Percentiles rank a stretch among this genome's conserved stretches.
Conservation (phyloP, 2,329 filamentous ascomycete genomes). For the Cercospora brassicicola region DNA sequence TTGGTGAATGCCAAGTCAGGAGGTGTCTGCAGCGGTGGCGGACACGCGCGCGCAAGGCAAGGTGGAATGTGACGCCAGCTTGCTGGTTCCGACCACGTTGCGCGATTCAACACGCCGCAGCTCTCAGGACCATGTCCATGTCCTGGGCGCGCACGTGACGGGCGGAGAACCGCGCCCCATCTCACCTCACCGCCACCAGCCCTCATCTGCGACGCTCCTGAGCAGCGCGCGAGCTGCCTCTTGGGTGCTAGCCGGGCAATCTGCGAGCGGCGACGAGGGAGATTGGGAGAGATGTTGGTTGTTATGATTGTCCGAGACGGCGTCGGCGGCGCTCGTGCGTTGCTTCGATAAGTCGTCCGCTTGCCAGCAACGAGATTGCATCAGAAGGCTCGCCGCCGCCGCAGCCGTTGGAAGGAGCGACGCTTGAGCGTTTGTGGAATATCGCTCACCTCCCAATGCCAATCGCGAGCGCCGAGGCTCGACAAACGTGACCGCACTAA, state of each 20-base stretch:
- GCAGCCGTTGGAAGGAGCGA: neutral
- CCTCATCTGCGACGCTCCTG: neutral
- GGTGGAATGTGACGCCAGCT: neutral
- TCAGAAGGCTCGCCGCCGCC: neutral
- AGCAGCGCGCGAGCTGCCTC: neutral
- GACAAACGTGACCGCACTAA: neutral
- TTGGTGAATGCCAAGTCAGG: neutral
- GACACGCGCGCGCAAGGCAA: neutral
- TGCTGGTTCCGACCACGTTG: neutral
- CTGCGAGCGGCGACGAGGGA: neutral
- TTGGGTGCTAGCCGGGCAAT: neutral
- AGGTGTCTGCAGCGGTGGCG: neutral
- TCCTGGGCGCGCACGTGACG: neutral
- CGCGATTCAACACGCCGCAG: neutral
- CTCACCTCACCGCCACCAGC: neutral
- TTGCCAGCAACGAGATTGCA: slow-evolving; percentile 3
- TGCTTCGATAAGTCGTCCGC: neutral
- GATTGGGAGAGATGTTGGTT: neutral
- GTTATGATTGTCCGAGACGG: neutral
- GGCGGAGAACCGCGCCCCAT: neutral
- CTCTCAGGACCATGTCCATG: neutral
- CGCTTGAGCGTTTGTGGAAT: slow-evolving; percentile 1
- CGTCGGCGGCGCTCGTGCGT: neutral
- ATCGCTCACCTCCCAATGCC: neutral
- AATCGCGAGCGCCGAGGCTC: slow-evolving; percentile 1